Evolutionary conservation across 257 asterid genomes (phyloP).

Genomic region (Solanum ossicruentum): DNA sequence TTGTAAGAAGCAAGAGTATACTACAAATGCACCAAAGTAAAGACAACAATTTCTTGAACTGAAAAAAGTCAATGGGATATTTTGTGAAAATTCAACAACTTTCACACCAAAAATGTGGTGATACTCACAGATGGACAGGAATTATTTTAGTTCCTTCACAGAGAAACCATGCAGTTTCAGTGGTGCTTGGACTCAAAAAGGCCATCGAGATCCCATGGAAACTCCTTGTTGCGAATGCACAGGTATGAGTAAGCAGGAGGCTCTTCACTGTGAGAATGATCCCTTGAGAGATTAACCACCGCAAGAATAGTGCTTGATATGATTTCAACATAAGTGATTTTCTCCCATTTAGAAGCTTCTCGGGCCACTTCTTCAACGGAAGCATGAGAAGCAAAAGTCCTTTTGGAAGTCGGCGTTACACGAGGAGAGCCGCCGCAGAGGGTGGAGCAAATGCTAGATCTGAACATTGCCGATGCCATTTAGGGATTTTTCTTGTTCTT

Average conservation of each 20-base stretch:
- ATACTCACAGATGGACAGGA: background rate
- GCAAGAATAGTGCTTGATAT: constrained; percentile 36
- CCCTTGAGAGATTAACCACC: constrained; percentile 44
- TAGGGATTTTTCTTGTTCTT: background rate
- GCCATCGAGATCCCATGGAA: constrained; percentile 96
- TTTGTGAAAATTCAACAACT: background rate
- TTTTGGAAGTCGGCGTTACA: constrained; percentile 32
- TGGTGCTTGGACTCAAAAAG: constrained; percentile 54
- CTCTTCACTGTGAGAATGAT: constrained; percentile 56
- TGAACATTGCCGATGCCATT: constrained; percentile 79
- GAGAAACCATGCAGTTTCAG: background rate
- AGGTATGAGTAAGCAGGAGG: constrained; percentile 70
- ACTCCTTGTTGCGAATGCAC: constrained; percentile 77
- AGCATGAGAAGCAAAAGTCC: constrained; percentile 52
- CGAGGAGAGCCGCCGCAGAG: constrained; percentile 54
- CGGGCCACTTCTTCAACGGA: constrained; percentile 75
- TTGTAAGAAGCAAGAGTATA: background rate
- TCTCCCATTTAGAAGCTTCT: constrained; percentile 90
- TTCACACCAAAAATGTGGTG: constrained; percentile 2
- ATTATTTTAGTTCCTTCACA: background rate
- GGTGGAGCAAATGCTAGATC: constrained; percentile 78
- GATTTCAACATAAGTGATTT: constrained; percentile 48
- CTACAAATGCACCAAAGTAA: background rate
- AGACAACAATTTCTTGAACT: background rate
- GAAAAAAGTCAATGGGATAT: background rate